Evolutionary conservation across 2,329 filamentous ascomycete species (phyloP).

Genomic region (Pseudohalonectria lignicola): DNA sequence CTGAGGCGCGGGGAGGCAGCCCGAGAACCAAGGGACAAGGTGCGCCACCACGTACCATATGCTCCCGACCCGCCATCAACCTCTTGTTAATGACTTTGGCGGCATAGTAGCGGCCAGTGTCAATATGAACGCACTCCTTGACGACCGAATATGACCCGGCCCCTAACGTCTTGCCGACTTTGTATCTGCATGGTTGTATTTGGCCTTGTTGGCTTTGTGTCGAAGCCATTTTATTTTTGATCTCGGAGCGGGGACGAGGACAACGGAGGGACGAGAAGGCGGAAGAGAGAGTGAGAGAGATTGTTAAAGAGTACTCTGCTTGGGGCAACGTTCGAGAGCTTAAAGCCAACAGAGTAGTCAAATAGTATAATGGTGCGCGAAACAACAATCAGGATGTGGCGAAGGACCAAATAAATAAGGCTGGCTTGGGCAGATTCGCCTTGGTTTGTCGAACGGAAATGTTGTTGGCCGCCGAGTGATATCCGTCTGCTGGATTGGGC

Average conservation of each 20-base stretch:
- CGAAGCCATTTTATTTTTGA: no score
- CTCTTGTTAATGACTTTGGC: conserved; percentile 99
- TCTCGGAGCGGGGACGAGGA: neutral
- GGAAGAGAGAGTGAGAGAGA: neutral
- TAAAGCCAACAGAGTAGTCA: no score
- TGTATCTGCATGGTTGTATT: conserved; percentile 93
- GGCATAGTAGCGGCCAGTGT: conserved; percentile 94
- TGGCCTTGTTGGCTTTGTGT: conserved; percentile 22
- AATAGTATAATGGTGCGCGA: no score
- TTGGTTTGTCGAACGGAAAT: no score
- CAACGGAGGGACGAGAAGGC: neutral
- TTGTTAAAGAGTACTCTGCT: neutral
- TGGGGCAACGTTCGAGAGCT: no score
- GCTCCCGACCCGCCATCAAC: conserved; percentile 91
- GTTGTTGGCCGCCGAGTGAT: no score
- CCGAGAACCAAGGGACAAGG: neutral
- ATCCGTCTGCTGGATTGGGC: no score
- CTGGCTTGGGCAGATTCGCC: no score
- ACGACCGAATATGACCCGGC: conserved; percentile 97
- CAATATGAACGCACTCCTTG: conserved; percentile 97
- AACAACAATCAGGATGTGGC: no score
- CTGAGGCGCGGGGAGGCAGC: neutral
- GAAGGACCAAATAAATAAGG: no score
- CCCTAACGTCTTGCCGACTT: conserved; percentile 94
- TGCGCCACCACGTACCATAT: conserved; percentile 69